phyloP scores from a whole-genome alignment of 176 grass and related monocot genomes.

The Melocanna baccifera region DNA sequence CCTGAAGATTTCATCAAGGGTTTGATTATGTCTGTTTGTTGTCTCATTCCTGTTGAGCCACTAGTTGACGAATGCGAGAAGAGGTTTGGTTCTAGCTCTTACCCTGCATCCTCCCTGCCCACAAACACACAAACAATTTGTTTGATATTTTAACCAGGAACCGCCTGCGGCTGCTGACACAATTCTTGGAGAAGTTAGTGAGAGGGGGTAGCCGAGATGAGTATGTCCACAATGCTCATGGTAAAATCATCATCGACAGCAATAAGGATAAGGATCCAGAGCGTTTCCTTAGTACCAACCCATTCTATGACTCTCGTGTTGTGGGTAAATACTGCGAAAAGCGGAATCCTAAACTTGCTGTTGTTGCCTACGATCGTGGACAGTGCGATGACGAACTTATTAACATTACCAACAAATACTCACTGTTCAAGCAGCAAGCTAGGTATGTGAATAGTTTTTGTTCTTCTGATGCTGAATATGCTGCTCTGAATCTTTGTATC shows the following conservation, averaged over 20 bases:
- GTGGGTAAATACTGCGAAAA: constrained; percentile 99
- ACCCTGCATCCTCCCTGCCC: background rate
- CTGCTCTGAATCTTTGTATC: background rate
- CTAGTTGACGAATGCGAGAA: constrained; percentile 96
- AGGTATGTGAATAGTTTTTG: constrained; percentile 52
- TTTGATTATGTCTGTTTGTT: constrained; percentile 90
- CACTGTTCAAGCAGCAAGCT: constrained; percentile 91
- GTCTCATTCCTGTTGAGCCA: constrained; percentile 89
- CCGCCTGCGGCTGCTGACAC: constrained; percentile 67
- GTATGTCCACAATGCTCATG: constrained; percentile 95
- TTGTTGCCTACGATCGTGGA: constrained; percentile 91
- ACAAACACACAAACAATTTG: background rate
- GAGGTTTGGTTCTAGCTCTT: constrained; percentile 47
- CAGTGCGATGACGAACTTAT: constrained; percentile 94
- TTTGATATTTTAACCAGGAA: constrained; percentile 59
- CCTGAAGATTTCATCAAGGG: constrained; percentile 99
- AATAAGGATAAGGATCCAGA: constrained; percentile 96
- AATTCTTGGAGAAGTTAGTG: constrained; percentile 91
- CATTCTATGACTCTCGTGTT: constrained; percentile 93
- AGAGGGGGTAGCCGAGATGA: constrained; percentile 96
- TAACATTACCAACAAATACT: constrained; percentile 91
- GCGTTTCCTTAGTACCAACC: constrained; percentile 97
- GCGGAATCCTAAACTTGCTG: constrained; percentile 88
- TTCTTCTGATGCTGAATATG: background rate
- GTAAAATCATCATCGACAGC: constrained; percentile 97